These are phyloP conservation scores for Trichophyton mentagrophytes DNA, from an alignment of 2,329 filamentous ascomycete genomes.

Conservation along the genomic window DNA sequence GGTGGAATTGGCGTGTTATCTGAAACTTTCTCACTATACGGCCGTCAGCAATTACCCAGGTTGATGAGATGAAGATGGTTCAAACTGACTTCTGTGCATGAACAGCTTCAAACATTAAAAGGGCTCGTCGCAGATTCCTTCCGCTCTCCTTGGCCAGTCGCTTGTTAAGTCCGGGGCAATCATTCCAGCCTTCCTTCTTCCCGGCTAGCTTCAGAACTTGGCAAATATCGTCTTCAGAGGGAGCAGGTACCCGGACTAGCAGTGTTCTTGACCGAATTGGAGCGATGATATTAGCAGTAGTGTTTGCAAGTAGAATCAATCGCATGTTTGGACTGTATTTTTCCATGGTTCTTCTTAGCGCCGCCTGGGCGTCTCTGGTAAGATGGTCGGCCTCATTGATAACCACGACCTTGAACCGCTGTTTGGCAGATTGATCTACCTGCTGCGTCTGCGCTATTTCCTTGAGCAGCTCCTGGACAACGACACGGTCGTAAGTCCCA, in stretches of 20 bases:
- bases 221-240: constrained; percentile 73
- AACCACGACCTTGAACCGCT: constrained; percentile 95
- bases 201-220: constrained; percentile 56
- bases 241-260: constrained; percentile 81
- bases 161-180: constrained; percentile 60
- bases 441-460: constrained; percentile 98
- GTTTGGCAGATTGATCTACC: constrained; percentile 81
- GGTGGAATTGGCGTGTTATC: constrained; percentile 83
- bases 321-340: constrained; percentile 95
- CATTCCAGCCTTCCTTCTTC: constrained; percentile 72
- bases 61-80: neutral
- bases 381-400: constrained; percentile 98
- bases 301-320: constrained; percentile 85
- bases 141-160: constrained; percentile 84
- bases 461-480: constrained; percentile 89
- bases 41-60: constrained; percentile 1
- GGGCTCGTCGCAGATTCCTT: constrained; percentile 73
- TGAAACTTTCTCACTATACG: constrained; percentile 67
- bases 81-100: constrained; percentile 77
- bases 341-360: constrained; percentile 91
- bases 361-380: constrained; percentile 87
- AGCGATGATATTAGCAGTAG: constrained; percentile 97
- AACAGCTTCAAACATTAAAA: constrained; percentile 95
- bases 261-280: constrained; percentile 87
- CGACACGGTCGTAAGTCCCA: constrained; percentile 89